A percentile compares a stretch with the other conserved stretches of the same genome.
Evolutionary conservation across 2,329 filamentous ascomycete genomes (phyloP).

Genomic region (Aureobasidium uvarum): DNA sequence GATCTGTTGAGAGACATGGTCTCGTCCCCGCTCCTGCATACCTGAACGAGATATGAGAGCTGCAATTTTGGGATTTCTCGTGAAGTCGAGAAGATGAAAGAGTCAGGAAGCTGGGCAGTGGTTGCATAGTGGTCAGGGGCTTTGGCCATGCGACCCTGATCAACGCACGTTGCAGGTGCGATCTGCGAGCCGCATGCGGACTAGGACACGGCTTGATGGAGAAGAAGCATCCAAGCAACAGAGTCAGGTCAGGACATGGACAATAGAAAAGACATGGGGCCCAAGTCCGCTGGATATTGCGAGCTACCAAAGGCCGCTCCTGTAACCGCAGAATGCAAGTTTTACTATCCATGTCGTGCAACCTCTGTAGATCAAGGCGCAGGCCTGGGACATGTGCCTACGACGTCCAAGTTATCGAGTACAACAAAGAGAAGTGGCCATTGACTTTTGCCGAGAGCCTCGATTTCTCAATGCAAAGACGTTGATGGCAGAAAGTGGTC

Average conservation of each 20-base stretch:
- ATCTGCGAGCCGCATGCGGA: conserved; percentile 23
- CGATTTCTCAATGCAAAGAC: background rate
- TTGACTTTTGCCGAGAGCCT: background rate
- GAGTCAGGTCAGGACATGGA: conserved; percentile 9
- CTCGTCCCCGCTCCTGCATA: background rate
- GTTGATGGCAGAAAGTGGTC: conserved; percentile 1
- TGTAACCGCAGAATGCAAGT: background rate
- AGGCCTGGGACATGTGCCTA: background rate
- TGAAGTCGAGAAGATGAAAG: background rate
- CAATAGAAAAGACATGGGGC: background rate
- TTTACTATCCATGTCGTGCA: conserved; percentile 8
- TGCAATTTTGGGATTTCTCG: background rate
- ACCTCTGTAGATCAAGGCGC: conserved; percentile 3
- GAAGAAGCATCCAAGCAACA: background rate
- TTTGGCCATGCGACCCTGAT: conserved; percentile 20
- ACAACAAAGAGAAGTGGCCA: background rate
- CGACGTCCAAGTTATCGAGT: background rate
- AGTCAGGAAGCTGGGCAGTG: background rate
- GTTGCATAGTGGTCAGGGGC: background rate
- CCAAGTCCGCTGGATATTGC: conserved; percentile 15
- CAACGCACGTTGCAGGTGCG: conserved; percentile 19
- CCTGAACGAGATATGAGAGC: background rate
- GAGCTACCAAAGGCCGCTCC: background rate
- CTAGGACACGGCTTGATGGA: conserved; percentile 12
- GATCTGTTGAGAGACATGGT: background rate